Conservation (phyloP, 116 monocot species). For the Phalaenopsis hybrid region DNA sequence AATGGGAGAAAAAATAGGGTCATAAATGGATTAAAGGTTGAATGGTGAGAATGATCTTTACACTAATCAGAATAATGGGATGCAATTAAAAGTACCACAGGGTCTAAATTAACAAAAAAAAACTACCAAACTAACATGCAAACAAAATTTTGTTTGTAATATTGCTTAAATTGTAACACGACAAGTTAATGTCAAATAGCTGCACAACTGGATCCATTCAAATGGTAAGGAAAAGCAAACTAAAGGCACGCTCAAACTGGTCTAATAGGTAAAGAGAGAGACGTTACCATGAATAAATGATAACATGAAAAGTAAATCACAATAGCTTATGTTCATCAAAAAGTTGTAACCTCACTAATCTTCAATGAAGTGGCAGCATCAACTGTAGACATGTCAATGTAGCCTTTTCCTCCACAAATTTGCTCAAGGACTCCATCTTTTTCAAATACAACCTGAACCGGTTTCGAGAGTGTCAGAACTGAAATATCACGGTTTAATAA, state of each 20-base stretch:
- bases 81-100: background rate
- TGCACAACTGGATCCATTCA: background rate
- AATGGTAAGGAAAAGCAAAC: background rate
- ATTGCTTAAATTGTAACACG: background rate
- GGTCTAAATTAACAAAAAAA: background rate
- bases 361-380: conserved; percentile 90
- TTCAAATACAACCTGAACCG: conserved; percentile 77
- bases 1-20: background rate
- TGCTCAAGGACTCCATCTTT: conserved; percentile 86
- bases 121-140: background rate
- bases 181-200: background rate
- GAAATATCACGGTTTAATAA: background rate
- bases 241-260: background rate
- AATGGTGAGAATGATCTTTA: background rate
- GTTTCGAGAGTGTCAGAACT: conserved; percentile 7
- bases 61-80: background rate
- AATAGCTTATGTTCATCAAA: background rate
- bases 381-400: conserved; percentile 98
- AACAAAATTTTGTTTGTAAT: background rate
- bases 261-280: background rate
- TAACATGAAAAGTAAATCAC: background rate
- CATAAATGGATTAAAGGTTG: background rate
- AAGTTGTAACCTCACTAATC: conserved; percentile 57
- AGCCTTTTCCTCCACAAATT: conserved; percentile 74
- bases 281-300: background rate